Base-by-base conservation (phyloP, 495 filamentous ascomycete genomes). In the Annulohypoxylon moriforme region DNA sequence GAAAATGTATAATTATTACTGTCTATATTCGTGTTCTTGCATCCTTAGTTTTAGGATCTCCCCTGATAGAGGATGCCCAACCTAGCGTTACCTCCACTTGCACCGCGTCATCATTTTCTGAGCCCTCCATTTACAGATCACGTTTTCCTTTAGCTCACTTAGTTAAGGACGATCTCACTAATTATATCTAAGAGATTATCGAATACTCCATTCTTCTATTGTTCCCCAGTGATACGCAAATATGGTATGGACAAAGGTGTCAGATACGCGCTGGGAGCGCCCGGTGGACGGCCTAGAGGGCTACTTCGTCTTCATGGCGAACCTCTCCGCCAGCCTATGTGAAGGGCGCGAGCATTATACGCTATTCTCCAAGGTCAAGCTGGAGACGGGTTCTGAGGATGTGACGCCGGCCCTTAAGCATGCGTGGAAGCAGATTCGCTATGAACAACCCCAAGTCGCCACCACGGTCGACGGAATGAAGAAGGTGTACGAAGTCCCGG, bases 221-320 rank as follows among this genome's bases (percentile, higher is more conserved):
- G 7, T 11, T 16, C 34, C 34, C 42, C 18, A 24, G 18, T 16
- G 31, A 59, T n/a, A 55, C 46, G 49, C 56, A 49, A 68, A 65
- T 0, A 69, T 69, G 71, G 24, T 57, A 14, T 73, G 71, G 71
- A 33, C 40, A 31, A 66, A 73, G 20, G 71, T 69, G 47, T 69
- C 65, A 50, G 71, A 73, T 40, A 52, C n/a, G 6, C 76, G 76
- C 50, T 78, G 71, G 74, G 71, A 78, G 69, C 74, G 71, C 20
- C 68, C 71, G 20, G 59, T 73, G 4, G 52, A 68, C 42, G 71
- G 71, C 53, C 47, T 78, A 1, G 74, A 78, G 60, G 68, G 63
- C 31, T 76, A 70, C 40, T 74, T 76, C 38, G 18, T 70, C 40
- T 29, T 67, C 2, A 59, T 56, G n/a, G 67, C 29, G 10, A 63